phyloP scores from a whole-genome alignment of 2,329 filamentous ascomycete species.

The Lecanicillium sp. region DNA sequence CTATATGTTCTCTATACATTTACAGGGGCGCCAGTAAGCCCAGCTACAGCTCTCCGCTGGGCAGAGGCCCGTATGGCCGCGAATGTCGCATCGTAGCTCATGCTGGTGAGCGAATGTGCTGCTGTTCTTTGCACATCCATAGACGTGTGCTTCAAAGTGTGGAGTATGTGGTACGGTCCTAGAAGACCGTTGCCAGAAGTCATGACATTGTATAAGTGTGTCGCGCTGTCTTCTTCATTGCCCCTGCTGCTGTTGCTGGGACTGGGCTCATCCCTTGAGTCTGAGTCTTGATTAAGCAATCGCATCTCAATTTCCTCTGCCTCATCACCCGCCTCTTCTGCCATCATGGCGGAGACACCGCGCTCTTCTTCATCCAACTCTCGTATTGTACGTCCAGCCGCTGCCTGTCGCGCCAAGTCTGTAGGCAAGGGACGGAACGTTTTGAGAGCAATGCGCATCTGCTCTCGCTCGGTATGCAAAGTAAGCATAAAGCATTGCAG shows the following conservation, averaged over 20 bases:
- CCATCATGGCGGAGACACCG: conserved; percentile 38
- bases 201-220: conserved; percentile 42
- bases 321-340: conserved; percentile 31
- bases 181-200: conserved; percentile 50
- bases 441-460: conserved; percentile 43
- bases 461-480: conserved; percentile 55
- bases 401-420: conserved; percentile 23
- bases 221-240: conserved; percentile 28
- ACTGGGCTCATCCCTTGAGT: conserved; percentile 18
- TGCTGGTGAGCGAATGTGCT: conserved; percentile 46
- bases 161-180: conserved; percentile 47
- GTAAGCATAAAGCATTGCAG: conserved; percentile 60
- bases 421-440: conserved; percentile 30
- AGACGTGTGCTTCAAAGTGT: conserved; percentile 42
- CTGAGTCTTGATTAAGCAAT: conserved; percentile 25
- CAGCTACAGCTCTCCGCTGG: conserved; percentile 29
- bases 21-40: conserved; percentile 14
- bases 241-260: conserved; percentile 21
- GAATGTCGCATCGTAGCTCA: conserved; percentile 48
- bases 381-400: conserved; percentile 31
- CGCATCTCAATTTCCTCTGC: conserved; percentile 42
- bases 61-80: conserved; percentile 41
- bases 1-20: conserved; percentile 17
- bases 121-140: conserved; percentile 41
- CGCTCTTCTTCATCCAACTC: conserved; percentile 53